These are phyloP conservation scores for Schizonepeta tenuifolia DNA, from an alignment of 257 asterid genomes.

Conservation along the genomic window DNA sequence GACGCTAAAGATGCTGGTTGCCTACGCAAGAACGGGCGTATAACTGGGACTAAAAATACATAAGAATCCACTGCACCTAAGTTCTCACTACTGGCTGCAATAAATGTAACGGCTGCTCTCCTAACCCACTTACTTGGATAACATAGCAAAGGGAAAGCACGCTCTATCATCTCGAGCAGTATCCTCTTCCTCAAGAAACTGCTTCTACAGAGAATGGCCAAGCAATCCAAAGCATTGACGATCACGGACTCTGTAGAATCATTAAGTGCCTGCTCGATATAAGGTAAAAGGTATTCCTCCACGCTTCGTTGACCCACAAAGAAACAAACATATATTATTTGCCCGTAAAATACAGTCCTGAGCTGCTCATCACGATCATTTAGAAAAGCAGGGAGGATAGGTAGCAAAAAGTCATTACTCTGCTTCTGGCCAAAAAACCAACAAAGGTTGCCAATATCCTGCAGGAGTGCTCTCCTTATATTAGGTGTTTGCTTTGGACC, in stretches of 20 bases:
- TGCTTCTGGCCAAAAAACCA: conserved; percentile 99
- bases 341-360: conserved; percentile 94
- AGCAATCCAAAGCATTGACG: conserved; percentile 93
- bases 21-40: conserved; percentile 87
- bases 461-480: conserved; percentile 98
- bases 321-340: conserved; percentile 84
- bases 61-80: conserved; percentile 97
- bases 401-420: conserved; percentile 94
- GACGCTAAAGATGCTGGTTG: conserved; percentile 96
- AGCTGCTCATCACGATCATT: conserved; percentile 99
- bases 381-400: conserved; percentile 97
- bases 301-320: conserved; percentile 98
- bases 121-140: conserved; percentile 97
- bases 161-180: conserved; percentile 94
- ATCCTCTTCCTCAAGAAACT: conserved; percentile 81
- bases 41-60: conserved; percentile 91
- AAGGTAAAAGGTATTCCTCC: conserved; percentile 97
- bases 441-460: conserved; percentile 95
- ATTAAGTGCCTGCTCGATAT: conserved; percentile 94
- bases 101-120: conserved; percentile 75
- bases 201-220: conserved; percentile 88
- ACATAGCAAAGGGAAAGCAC: conserved; percentile 81
- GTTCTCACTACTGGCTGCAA: conserved; percentile 89
- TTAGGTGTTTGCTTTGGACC: conserved; percentile 99
- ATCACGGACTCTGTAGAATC: conserved; percentile 85